These are phyloP conservation scores for Kwoniella sp. DNA, from an alignment of 768 basidiomycete species.

Conservation along the genomic window DNA sequence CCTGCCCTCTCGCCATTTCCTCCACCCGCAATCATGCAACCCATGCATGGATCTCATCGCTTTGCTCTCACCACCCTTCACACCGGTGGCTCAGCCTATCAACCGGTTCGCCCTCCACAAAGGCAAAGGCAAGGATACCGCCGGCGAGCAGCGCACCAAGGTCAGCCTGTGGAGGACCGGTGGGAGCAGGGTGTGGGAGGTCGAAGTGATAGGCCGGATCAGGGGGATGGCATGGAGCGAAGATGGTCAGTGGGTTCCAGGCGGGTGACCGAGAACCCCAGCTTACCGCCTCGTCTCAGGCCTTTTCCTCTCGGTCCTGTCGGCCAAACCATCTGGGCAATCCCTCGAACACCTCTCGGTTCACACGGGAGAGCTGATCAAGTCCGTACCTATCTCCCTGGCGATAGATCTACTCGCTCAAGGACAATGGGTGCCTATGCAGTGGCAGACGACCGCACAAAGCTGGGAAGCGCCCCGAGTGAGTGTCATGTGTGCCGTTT, in stretches of 20 bases:
- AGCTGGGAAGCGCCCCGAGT: slow-evolving; percentile 18
- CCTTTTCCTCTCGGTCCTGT: slow-evolving; percentile 25
- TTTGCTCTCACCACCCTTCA: slow-evolving; percentile 7
- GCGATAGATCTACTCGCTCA: not conserved
- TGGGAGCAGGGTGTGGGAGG: slow-evolving; percentile 40
- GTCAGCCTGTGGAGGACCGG: slow-evolving; percentile 15
- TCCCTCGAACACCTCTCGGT: slow-evolving; percentile 35
- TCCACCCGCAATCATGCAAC: slow-evolving; percentile 37
- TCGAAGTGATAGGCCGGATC: slow-evolving; percentile 17
- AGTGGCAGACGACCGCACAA: slow-evolving; percentile 16
- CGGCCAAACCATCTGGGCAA: not conserved
- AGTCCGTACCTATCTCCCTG: slow-evolving; percentile 9
- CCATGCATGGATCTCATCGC: slow-evolving; percentile 41
- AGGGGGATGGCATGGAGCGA: slow-evolving; percentile 32
- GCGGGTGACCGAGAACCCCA: no score
- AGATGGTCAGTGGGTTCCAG: slow-evolving; percentile 37
- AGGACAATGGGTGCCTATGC: slow-evolving; percentile 20
- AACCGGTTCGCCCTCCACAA: slow-evolving; percentile 1
- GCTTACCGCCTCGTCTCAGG: slow-evolving; percentile 10
- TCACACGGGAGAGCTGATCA: slow-evolving; percentile 27
- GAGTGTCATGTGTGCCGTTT: not conserved
- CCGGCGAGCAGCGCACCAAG: slow-evolving; percentile 3
- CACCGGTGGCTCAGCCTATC: no score
- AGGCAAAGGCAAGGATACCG: slow-evolving; percentile 13
- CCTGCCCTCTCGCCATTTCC: slow-evolving; percentile 8